Base-by-base conservation (phyloP, 1,284 basidiomycete species). In the Ganoderma resinaceum region DNA sequence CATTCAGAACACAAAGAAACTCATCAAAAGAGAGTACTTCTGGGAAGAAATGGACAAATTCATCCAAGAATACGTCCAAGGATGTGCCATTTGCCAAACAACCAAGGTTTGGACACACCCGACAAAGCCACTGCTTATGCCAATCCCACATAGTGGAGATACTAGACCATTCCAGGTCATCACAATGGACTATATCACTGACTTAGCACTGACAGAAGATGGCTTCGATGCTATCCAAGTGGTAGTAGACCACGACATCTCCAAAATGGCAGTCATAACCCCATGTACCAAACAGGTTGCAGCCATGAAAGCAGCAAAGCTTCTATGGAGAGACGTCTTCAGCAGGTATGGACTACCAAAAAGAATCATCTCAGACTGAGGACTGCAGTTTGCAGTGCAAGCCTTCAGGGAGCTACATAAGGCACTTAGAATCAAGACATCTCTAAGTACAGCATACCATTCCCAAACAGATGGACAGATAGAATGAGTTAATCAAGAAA, bases 1-100 rank as follows among this genome's bases (percentile, higher is more conserved):
- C 6, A 58, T 61, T 16, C 11, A 42, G 20, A 66, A 66, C 46
- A 66, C 65, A 29, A 37, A 37, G 18, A 23, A 63, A 2, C 55
- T 66, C 3, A 33, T 69, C 0, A 23, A 43, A 49, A 12, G 65
- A 7, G 62, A 66, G 26, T 69, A 46, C 42, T 40, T 14, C 26
- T 88, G 86, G 86, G 83, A 82, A 1, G 18, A 67, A 0, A 75
- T 87, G 26, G 49, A 66, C 0, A 65, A 63, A 0, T 76, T 79
- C 53, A 71, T 81, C 0, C 61, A 55, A 0, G 55, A 70, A 0
- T 87, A 86, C 67, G 75, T 84, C 0, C 60, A 73, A 1, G 76
- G 78, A 40, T 40, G 16, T 14, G 40, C 40, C 40, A 40, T 12
- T 7, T 43, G 42, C 7, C 18, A 43, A 7, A 43, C 42, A 18